Base-by-base conservation (phyloP, 139 green algal genomes). In the Medakamo hakoo region DNA sequence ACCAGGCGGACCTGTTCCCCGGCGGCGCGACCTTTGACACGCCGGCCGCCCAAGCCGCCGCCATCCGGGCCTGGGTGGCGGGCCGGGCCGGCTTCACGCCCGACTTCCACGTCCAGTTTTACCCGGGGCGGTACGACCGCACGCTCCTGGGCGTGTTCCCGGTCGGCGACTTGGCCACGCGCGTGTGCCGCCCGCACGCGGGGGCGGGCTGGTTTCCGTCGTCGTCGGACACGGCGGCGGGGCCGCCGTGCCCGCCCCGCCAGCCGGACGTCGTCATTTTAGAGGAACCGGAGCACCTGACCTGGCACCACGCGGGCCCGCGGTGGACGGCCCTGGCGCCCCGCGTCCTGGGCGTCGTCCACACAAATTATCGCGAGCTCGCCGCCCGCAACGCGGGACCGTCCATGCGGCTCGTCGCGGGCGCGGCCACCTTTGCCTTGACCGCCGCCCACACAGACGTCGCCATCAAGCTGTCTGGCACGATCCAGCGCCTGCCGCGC, bases 391-490 rank as follows among this genome's bases (percentile, higher is more conserved):
- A 75, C 26, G 63, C 70, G 40, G n/a, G 63, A 48, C 20, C n/a
- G 26, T 0, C n/a, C 28, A n/a, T 64, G 64, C 55, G 55, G 3
- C 29, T 52, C 14, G 56, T 63, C 23, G 57, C 64, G 28, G 64
- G 55, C 14, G 52, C 64, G 23, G 26, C n/a, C 26, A 63, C 67
- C 23, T 32, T 81, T 74, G 72, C 64, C 88, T 48, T 84, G 71
- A 59, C 71, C 82, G 28, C 65, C 75, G 60, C 55, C 31, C 84
- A 93, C 73, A 90, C 79, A 69, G 73, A 95, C 82, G 86, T 92
- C 71, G 83, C 90, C 27, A 83, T 97, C 65, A 95, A 95, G 73
- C 82, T 97, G n/a, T 90, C 77, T 1, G 91, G 88, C 62, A 90
- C 89, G 0, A 89, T 95, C 57, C 90, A 97, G 76, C 57, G 77